These are phyloP conservation scores for Metschnikowia lochheadii DNA, from an alignment of 805 yeast species.

Conservation along the genomic window DNA sequence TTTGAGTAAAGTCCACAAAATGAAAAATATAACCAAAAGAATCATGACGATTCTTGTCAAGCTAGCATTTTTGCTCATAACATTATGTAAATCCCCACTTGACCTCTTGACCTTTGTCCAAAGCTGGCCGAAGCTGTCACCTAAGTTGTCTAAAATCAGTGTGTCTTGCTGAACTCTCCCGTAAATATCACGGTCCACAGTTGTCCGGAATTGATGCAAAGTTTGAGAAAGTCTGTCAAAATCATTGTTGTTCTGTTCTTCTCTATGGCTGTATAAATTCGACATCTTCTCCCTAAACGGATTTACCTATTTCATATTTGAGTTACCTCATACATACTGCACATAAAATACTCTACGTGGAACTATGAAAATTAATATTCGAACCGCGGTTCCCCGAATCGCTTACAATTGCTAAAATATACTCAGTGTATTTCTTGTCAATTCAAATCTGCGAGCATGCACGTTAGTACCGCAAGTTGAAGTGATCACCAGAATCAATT, in stretches of 20 bases:
- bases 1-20: constrained; percentile 38
- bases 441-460: background rate
- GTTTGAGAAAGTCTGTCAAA: constrained; percentile 43
- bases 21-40: constrained; percentile 30
- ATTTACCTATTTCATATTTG: background rate
- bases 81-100: constrained; percentile 37
- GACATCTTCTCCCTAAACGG: constrained; percentile 9
- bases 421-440: background rate
- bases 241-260: constrained; percentile 39
- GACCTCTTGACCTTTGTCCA: constrained; percentile 38
- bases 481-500: background rate
- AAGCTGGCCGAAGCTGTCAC: constrained; percentile 36
- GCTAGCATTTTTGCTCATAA: constrained; percentile 41
- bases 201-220: constrained; percentile 38
- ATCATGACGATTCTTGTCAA: constrained; percentile 35
- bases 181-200: constrained; percentile 41
- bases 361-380: background rate
- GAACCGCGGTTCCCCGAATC: background rate
- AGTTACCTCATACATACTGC: background rate
- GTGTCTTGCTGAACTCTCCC: constrained; percentile 38
- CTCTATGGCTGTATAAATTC: constrained; percentile 36
- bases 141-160: constrained; percentile 35
- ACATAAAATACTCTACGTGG: background rate
- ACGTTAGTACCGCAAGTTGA: background rate
- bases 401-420: background rate